Conservation (phyloP, 441 rosid species). For the Adansonia gregorii region DNA sequence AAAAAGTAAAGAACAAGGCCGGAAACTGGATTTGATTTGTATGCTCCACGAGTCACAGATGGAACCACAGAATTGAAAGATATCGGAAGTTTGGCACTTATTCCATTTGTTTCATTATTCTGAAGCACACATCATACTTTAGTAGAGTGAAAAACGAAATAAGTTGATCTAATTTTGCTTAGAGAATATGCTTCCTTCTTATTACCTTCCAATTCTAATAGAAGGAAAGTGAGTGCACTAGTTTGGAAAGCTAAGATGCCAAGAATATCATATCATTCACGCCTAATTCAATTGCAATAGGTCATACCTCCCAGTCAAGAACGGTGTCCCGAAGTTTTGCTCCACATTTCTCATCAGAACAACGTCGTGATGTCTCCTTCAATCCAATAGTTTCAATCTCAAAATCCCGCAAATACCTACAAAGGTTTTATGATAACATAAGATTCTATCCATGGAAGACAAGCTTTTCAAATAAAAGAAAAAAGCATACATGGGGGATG, state of each 20-base stretch:
- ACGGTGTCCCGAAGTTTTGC: constrained; percentile 89
- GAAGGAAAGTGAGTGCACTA: background rate
- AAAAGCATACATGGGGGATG: background rate
- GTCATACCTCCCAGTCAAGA: constrained; percentile 96
- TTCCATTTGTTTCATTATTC: background rate
- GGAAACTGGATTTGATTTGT: background rate
- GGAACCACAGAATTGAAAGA: background rate
- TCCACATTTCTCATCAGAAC: constrained; percentile 69
- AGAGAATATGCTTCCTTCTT: constrained; percentile 1
- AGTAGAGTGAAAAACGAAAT: background rate
- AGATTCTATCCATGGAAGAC: constrained; percentile 22
- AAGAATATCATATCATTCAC: background rate
- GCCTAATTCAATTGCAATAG: background rate
- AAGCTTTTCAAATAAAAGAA: background rate
- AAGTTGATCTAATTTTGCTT: background rate
- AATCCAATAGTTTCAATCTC: constrained; percentile 96
- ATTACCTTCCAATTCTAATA: background rate
- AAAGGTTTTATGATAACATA: constrained; percentile 28
- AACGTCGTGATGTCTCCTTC: constrained; percentile 85
- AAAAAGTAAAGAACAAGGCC: background rate
- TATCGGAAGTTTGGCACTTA: background rate
- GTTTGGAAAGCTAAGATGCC: background rate
- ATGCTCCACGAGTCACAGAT: background rate
- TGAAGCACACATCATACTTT: background rate
- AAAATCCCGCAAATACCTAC: constrained; percentile 88